A percentile compares a stretch with the other conserved stretches of the same genome.
Evolutionary conservation across 176 grass and related monocot species (phyloP).

Genomic region (Cocos nucifera): DNA sequence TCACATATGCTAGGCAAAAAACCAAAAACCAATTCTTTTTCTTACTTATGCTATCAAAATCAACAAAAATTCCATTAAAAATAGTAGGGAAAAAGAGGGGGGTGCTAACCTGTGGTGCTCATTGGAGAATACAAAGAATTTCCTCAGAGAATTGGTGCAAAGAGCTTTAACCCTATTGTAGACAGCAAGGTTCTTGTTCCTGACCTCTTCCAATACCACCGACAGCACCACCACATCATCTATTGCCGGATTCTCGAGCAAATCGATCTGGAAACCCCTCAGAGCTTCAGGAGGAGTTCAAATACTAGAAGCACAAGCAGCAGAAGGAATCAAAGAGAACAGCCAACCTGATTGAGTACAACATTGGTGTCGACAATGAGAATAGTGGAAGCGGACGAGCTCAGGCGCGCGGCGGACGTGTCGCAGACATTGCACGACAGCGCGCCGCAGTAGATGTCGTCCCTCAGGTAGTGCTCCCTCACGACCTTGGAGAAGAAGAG

Average conservation of each 20-base stretch:
- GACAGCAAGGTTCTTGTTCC: conserved; percentile 80
- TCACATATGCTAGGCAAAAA: not conserved
- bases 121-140: conserved; percentile 87
- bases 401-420: conserved; percentile 38
- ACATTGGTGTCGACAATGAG: conserved; percentile 93
- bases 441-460: conserved; percentile 78
- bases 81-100: not conserved
- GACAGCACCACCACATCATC: conserved; percentile 85
- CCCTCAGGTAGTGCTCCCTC: conserved; percentile 94
- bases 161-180: conserved; percentile 86
- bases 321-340: not conserved
- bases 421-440: conserved; percentile 56
- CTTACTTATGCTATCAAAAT: not conserved
- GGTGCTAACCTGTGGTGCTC: conserved; percentile 59
- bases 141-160: conserved; percentile 63
- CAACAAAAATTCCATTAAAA: not conserved
- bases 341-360: conserved; percentile 67
- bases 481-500: conserved; percentile 41
- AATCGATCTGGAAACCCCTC: conserved; percentile 56
- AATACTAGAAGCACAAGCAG: not conserved
- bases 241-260: conserved; percentile 75
- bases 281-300: not conserved
- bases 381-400: conserved; percentile 41
- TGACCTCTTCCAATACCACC: conserved; percentile 87
- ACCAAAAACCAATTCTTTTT: not conserved